Base-by-base conservation (phyloP, 2,329 filamentous ascomycete species). In the Ceratocystis smalleyi region DNA sequence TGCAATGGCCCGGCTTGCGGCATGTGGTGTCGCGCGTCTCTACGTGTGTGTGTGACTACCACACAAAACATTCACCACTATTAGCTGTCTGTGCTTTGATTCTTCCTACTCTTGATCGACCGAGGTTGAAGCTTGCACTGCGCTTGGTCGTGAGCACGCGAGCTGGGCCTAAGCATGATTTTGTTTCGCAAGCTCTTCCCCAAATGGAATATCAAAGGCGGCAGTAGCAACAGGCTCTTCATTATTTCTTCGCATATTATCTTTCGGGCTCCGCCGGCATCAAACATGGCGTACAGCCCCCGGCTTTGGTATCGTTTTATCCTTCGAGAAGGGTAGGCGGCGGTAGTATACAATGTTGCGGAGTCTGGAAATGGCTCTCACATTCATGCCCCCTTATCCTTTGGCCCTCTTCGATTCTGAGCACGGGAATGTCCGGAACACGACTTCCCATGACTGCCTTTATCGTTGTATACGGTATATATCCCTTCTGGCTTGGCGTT, bases 181-280 rank as follows among this genome's bases (percentile, higher is more conserved):
- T 59, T 64, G 63, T 62, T 64, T 71, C 67, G 68, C 65, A 68
- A 69, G 68, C 70, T 68, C 69, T 70, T 68, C 67, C 69, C 69
- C 67, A 68, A 70, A 67, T 69, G 66, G 74, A 78, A 75, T 77
- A 61, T 76, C 74, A 76, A 78, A 79, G 83, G 85, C 83, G 84
- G 84, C 81, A 83, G 83, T 81, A 83, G 83, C 81, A 80, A 76
- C 72, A 71, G 68, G 67, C 67, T 65, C 67, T 59, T 19, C 8
- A 30, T 8, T 59, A 17, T 63, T n/a, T 32, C 51, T 55, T n/a
- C 19, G 27, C 54, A 45, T 49, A 35, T 19, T 32, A 5, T 19
- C 24, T 40, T 12, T 54, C 24, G 47, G n/a, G n/a, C 51, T 19
- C 51, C 51, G 27, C 12, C 15, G 5, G 22, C 19, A n/a, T 55